These are phyloP conservation scores for Boechera divaricarpa DNA, from an alignment of 345 rosid species.

Conservation along the genomic window DNA sequence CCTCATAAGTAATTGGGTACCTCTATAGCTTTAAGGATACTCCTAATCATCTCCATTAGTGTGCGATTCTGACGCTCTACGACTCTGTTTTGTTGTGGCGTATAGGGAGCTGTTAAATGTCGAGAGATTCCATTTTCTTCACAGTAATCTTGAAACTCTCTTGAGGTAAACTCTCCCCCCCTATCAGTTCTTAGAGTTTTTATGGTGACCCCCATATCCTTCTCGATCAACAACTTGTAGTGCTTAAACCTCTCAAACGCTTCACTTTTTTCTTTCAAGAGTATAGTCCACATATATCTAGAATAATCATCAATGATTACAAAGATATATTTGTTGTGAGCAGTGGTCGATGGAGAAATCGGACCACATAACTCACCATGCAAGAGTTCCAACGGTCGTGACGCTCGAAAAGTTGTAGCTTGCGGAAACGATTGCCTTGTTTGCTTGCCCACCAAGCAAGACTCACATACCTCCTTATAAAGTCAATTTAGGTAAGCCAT, in stretches of 20 bases:
- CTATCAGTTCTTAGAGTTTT: too few species aligned
- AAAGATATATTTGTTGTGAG: background rate
- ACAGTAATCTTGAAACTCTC: background rate
- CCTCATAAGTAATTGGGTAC: background rate
- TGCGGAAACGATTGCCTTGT: background rate
- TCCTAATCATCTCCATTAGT: too few species aligned
- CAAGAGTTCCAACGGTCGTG: background rate
- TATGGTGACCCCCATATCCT: background rate
- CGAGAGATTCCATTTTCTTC: background rate
- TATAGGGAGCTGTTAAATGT: too few species aligned
- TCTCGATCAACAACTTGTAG: too few species aligned
- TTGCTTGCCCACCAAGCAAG: background rate
- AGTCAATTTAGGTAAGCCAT: background rate
- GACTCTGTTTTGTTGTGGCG: too few species aligned
- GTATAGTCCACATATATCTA: background rate
- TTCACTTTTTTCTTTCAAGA: background rate
- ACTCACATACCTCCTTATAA: background rate
- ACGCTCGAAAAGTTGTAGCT: too few species aligned
- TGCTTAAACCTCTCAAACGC: rapidly evolving
- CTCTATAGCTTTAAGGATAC: too few species aligned
- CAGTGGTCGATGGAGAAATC: background rate
- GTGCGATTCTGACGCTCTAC: too few species aligned
- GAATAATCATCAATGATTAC: background rate
- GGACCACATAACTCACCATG: background rate
- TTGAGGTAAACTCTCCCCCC: too few species aligned